Evolutionary conservation across 2,329 filamentous ascomycete species (phyloP), one percentile per base, ranked within the genome.

Genomic region (Penicillium sp.): DNA sequence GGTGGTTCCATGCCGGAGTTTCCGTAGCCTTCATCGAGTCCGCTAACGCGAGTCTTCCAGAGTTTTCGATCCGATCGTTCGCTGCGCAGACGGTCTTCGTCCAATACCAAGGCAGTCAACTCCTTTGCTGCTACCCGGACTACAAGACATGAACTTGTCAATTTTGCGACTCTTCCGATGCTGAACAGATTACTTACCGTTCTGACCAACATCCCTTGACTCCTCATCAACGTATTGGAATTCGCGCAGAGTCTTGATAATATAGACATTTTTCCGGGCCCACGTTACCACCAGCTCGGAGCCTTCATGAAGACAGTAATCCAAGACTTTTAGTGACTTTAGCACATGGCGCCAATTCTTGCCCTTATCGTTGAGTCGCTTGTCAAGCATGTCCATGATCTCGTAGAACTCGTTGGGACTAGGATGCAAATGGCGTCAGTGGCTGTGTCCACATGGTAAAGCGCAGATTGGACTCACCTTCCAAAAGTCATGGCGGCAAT

Each of bases 381-480:
- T 97, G 77, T 99, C 94, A 63, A 99, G 81, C 91, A 99, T 99
- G 74, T 99, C 94, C 88, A 99, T 96, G 68, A 99, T 97, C 73
- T 99, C 93, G 79, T 96, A 96, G 78, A 99, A 99, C 74, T 97
- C 94, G 75, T 89, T 93, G 34, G 91, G 92, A 70, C 93, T 96
- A 65, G 49, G 55, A 53, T 38, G 34, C 43, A 36, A 53, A 46
- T 38, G 36, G 44, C 6, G 53, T 63, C 56, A 59, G 56, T 29
- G 48, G 41, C 7, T 7, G 18, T 39, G 10, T 14, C 19, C 47
- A 55, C 32, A n/a, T 9, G 32, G 47, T 39, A 18, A 23, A 2
- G 40, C 27, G 19, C 39, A 43, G 53, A 16, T 46, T 41, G 42
- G 76, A 43, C 88, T 69, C 86, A 97, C 93, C 90, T 95, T 79